phyloP scores from a whole-genome alignment of 2,329 filamentous ascomycete species.

The Neofusicoccum sp. region DNA sequence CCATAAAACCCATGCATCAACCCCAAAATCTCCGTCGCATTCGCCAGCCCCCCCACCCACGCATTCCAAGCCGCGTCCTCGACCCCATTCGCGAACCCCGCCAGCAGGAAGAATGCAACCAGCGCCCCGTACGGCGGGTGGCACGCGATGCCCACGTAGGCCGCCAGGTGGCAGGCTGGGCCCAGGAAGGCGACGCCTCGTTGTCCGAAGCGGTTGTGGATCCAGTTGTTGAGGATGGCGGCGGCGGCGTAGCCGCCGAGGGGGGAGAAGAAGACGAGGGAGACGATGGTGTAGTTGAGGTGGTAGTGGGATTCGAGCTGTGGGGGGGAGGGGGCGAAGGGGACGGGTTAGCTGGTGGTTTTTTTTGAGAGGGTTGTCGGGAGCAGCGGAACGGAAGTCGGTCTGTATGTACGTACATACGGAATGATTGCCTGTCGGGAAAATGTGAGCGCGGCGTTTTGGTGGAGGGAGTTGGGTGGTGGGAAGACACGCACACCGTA shows the following conservation, averaged over 20 bases:
- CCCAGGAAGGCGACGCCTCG: conserved; percentile 67
- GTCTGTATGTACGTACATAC: conserved; percentile 36
- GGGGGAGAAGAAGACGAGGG: conserved; percentile 66
- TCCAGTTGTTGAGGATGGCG: conserved; percentile 40
- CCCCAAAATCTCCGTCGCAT: conserved; percentile 70
- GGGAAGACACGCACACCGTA: conserved; percentile 52
- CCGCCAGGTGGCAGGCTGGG: conserved; percentile 59
- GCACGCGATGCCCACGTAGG: conserved; percentile 63
- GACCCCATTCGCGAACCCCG: conserved; percentile 70
- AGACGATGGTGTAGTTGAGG: conserved; percentile 62
- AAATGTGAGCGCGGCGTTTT: not conserved
- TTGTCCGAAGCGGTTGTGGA: conserved; percentile 57
- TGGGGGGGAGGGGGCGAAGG: not conserved
- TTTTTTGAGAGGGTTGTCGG: too few relatives aligned
- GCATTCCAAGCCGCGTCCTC: conserved; percentile 62
- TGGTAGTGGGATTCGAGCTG: conserved; percentile 63
- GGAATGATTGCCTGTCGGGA: conserved; percentile 44
- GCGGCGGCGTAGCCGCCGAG: conserved; percentile 53
- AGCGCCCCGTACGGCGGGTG: conserved; percentile 70
- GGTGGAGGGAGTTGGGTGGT: not conserved
- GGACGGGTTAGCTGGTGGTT: conserved; percentile 1
- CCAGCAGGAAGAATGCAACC: conserved; percentile 62
- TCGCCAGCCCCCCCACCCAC: conserved; percentile 68
- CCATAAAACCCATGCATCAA: conserved; percentile 72
- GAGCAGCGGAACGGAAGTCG: too few relatives aligned